Base-by-base conservation (phyloP, 1,284 basidiomycete genomes). In the Tremellales sp. region DNA sequence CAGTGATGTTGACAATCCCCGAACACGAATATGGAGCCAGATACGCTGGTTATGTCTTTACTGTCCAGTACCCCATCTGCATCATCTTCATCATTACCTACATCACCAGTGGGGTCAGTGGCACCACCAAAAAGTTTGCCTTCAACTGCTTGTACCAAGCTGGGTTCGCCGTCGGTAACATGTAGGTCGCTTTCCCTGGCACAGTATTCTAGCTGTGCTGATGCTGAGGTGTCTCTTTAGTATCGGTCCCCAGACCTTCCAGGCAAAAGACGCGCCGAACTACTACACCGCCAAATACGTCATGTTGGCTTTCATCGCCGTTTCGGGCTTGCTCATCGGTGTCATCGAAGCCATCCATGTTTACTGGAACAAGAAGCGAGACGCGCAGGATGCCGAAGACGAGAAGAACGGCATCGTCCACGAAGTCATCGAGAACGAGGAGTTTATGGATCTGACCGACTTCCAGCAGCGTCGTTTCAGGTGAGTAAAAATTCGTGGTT, bases 381-480 rank as follows among this genome's bases (percentile, higher is more conserved):
- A 57, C 35, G 40, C 38, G 3, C 39, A 47, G 14, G 47, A 40
- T 10, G 51, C 40, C 8, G 29, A n/a, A 22, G 32, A 43, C 22
- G 21, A 13, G n/a, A 19, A 31, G 26, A 36, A 40, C 24, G 53
- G 50, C 12, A 36, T 52, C 18, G 46, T 43, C 14, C 43, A 55
- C 24, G 35, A 29, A 6, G 24, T 42, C 3, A 29, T 48, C 19
- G 43, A 42, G 9, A 54, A 57, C 42, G 48, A 45, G 25, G 66
- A 65, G 40, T 60, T 70, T 28, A 54, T 60, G 13, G 67, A 70
- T 44, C 48, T 56, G 45, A 66, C 67, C 2, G 66, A 70, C 49
- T 58, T 58, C 43, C 56, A 70, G 56, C 54, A 63, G 22, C 40
- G 52, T 14, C 50, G 32, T 18, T 70, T 68, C 50, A 48, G 65